Evolutionary conservation across 768 basidiomycete species (phyloP).

Genomic region (Leccinum barrowsii): DNA sequence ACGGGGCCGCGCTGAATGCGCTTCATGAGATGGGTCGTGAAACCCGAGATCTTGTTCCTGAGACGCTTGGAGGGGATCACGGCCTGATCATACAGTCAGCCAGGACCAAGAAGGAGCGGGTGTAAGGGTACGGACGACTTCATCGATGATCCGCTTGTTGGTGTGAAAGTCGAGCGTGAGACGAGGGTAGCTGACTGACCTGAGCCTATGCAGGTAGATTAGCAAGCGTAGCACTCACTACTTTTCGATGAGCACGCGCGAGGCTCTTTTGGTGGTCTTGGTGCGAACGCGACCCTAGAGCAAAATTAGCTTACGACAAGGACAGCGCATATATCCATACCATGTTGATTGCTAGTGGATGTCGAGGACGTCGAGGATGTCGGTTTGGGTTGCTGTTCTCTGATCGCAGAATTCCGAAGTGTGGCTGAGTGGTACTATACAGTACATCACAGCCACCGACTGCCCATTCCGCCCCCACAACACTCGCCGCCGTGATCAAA

Average conservation of each 20-base stretch:
- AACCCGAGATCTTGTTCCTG: conserved; percentile 99
- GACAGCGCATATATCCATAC: conserved; percentile 27
- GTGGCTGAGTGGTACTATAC: conserved; percentile 29
- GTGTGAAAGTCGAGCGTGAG: conserved; percentile 99
- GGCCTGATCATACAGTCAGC: conserved; percentile 46
- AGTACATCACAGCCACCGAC: conserved; percentile 25
- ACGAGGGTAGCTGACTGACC: conserved; percentile 79
- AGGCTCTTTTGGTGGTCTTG: conserved; percentile 99
- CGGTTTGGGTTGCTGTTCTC: conserved; percentile 3
- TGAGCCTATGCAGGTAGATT: not conserved
- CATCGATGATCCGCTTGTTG: conserved; percentile 98
- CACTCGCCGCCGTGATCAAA: not conserved
- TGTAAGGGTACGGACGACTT: conserved; percentile 64
- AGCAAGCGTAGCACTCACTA: conserved; percentile 56
- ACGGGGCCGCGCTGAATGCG: conserved; percentile 98
- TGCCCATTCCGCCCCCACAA: not conserved
- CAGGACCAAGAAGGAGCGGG: too few species aligned
- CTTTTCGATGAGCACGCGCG: conserved; percentile 98
- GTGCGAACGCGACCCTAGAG: conserved; percentile 96
- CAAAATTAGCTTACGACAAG: conserved; percentile 11
- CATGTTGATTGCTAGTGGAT: conserved; percentile 41
- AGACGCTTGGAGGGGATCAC: conserved; percentile 97
- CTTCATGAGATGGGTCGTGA: conserved; percentile 99
- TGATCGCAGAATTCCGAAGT: conserved; percentile 17
- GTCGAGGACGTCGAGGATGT: conserved; percentile 26